Base-by-base conservation (phyloP, 2,329 filamentous ascomycete genomes). In the Fusarium gaditjirri region DNA sequence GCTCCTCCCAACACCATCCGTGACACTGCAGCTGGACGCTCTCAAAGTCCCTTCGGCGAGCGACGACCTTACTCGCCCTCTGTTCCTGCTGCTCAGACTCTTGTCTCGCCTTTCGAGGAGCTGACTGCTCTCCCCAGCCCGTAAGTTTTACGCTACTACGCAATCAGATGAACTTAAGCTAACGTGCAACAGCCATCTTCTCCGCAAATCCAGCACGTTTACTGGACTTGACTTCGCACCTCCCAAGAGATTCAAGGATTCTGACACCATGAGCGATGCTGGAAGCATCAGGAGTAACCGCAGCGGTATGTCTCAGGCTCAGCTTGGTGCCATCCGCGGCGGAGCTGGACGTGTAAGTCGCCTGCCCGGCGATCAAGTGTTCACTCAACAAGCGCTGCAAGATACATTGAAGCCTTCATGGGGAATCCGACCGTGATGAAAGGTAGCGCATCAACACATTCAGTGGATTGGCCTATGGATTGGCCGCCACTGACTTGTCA, bases 291-390 rank as follows among this genome's bases (percentile, higher is more conserved):
- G 76, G 65, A 84, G 93, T 83, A 94, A 93, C 84, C 79, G 78
- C 21, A 84, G 93, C 81, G 94, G 93, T 55, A 91, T 97, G 75
- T 97, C 94, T 9, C 86, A 89, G 8, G 83, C 87, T 56, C 89
- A 94, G 78, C 83, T 90, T 56, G 85, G 90, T 68, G 92, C 93
- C 76, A 91, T 97, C 76, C 93, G 94, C 72, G 88, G 85, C 63
- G 95, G 95, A 72, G 94, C 94, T 49, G 95, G 97, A 77, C 93
- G 95, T 70, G 90, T 98, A 72, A 96, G 93, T 79, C 91, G 93
- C 54, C 88, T 98, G 68, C 94, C 95, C 0, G 91, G 90, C 64
- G 94, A 95, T 74, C 89, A 91, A 46, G 93, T 97, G 64, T 95
- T 94, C 72, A 94, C 93, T 7, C 87, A 87, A 77, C 89, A 92